These are phyloP conservation scores for Candida sithepensis DNA, from an alignment of 805 yeast species.

Conservation along the genomic window DNA sequence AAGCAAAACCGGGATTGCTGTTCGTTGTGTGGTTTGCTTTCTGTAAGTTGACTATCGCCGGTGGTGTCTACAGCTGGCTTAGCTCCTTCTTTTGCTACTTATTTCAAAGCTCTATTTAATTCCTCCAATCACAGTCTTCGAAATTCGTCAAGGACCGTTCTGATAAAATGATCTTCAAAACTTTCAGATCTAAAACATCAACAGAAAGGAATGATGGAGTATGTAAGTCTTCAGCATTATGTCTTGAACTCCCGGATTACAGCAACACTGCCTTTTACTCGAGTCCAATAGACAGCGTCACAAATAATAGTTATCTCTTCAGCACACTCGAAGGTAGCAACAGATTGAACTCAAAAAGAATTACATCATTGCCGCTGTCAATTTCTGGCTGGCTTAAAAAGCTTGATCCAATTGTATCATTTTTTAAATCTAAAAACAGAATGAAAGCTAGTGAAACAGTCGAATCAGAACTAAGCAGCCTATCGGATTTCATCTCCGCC, in stretches of 20 bases:
- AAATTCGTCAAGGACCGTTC: too few relatives aligned
- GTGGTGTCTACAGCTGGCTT: too few relatives aligned
- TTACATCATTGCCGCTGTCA: neutral
- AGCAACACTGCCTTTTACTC: neutral
- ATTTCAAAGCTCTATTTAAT: too few relatives aligned
- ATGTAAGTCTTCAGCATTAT: neutral
- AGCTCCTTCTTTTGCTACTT: too few relatives aligned
- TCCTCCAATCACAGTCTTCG: too few relatives aligned
- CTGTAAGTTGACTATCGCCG: too few relatives aligned
- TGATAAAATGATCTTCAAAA: neutral
- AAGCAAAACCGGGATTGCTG: too few relatives aligned
- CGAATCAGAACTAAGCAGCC: conserved; percentile 1
- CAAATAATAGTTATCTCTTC: neutral
- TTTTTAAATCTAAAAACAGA: neutral
- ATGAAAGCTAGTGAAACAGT: neutral
- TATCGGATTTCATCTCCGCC: neutral
- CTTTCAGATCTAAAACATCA: neutral
- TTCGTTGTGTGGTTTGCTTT: too few relatives aligned
- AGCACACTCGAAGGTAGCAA: too few relatives aligned
- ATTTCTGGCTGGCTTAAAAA: neutral
- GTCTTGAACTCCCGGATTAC: neutral
- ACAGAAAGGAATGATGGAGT: neutral
- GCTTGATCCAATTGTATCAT: neutral
- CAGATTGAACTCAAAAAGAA: too few relatives aligned
- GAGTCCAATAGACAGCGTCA: neutral